Base-by-base conservation (phyloP, 2,329 filamentous ascomycete species). In the Emmonsiellopsis sp. region DNA sequence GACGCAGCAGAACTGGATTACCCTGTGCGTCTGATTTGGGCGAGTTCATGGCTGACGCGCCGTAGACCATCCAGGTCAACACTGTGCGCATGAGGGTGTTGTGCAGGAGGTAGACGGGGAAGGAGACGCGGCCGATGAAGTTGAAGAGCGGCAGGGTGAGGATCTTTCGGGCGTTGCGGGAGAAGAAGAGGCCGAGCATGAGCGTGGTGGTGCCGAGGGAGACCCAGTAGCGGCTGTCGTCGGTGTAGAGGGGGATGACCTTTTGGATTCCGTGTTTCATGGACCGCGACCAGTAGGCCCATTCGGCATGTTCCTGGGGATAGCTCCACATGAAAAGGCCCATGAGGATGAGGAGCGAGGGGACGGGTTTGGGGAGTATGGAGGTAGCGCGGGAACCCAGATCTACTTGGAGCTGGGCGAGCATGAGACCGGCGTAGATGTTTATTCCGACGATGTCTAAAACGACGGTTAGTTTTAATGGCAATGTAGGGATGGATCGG, bases 81-180 rank as follows among this genome's bases (percentile, higher is more conserved):
- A 65, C 49, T 2, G 62, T 63, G n/a, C 61, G 56, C 45, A 65
- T 63, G 2, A 65, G 45, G 1, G 58, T 58, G 37, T 62, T 60
- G 55, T 65, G 63, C 5, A 65, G 51, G 7, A 65, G 53, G 53
- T 65, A 65, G 8, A 65, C 59, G 9, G 63, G 57, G 55, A 65
- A 63, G 8, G 62, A 64, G 11, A 61, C 56, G 0, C 61, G 59
- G 8, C 63, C 63, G 6, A 65, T 50, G 55, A 62, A 65, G 39
- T 61, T 63, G 52, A 64, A 58, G 9, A 64, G 27, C 2, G 60
- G 58, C 4, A 43, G 40, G 6, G 59, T 56, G 3, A 65, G 54
- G 33, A 63, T 8, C 2, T 49, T 54, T n/a, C 58, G 54, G 3
- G 58, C 56, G 43, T 58, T 54, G 31, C 50, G 54, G 2, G 63